A percentile compares a stretch with the other conserved stretches of the same genome.
Conservation (phyloP, 2,329 filamentous ascomycete genomes). For the Penicillium psychrosexuale region DNA sequence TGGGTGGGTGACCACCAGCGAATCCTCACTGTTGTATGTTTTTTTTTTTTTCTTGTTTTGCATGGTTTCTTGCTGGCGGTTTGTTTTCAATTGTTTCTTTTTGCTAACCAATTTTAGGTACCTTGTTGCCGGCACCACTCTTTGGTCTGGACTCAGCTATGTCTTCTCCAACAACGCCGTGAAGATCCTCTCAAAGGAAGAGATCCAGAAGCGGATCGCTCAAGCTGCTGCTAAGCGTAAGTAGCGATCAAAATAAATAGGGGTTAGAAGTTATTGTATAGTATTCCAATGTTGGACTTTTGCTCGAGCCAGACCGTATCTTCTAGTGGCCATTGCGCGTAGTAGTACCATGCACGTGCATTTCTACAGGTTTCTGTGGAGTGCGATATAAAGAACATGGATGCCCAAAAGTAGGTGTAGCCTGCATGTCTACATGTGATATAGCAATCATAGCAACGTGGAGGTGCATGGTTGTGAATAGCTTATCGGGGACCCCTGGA, state of each 20-base stretch:
- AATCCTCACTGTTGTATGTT: constrained; percentile 48
- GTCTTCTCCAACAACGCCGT: constrained; percentile 87
- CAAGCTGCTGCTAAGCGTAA: constrained; percentile 30
- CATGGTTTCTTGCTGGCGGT: neutral
- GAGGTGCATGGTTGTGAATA: neutral
- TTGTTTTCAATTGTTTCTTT: neutral
- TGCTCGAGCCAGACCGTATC: neutral
- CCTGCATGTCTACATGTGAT: neutral
- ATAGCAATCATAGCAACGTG: neutral
- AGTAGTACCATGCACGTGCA: neutral
- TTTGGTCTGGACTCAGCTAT: constrained; percentile 94
- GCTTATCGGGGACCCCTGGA: neutral
- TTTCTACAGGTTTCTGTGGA: neutral
- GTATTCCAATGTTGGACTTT: neutral
- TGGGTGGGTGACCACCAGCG: constrained; percentile 50
- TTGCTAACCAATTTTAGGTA: constrained; percentile 53
- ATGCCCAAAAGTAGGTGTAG: neutral
- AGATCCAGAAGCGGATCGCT: constrained; percentile 37
- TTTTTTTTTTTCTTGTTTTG: too few relatives aligned
- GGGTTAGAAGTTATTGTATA: neutral
- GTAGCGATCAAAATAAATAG: neutral
- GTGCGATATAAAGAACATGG: neutral
- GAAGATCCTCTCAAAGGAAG: constrained; percentile 65
- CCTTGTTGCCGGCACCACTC: constrained; percentile 79
- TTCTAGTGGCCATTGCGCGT: neutral